These are phyloP conservation scores for Magnolia changhungtana DNA, from an alignment of 164 flowering plant species.

Conservation along the genomic window DNA sequence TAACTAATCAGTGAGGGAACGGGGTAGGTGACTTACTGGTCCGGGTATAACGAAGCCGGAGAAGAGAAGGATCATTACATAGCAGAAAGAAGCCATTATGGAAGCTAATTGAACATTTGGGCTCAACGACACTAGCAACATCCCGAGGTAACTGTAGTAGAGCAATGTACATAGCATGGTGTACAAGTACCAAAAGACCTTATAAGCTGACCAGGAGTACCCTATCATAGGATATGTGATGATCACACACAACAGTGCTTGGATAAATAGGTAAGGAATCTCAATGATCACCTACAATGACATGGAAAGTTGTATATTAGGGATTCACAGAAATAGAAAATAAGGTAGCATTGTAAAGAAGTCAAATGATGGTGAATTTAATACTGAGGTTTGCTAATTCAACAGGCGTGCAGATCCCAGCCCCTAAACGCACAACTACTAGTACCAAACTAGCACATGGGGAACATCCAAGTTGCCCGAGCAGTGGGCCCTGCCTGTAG, in stretches of 20 bases:
- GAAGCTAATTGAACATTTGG: constrained; percentile 34
- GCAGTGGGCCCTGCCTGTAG: no score
- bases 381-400: background rate
- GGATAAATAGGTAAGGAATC: constrained; percentile 33
- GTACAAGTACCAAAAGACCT: constrained; percentile 38
- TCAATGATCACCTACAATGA: constrained; percentile 36
- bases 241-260: constrained; percentile 27
- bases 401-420: background rate
- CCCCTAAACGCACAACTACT: background rate
- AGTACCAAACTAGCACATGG: background rate
- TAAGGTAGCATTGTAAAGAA: background rate
- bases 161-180: constrained; percentile 33
- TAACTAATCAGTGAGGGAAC: background rate
- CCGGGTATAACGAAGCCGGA: constrained; percentile 48
- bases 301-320: background rate
- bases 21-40: constrained; percentile 28
- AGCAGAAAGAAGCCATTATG: constrained; percentile 28
- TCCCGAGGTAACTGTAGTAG: constrained; percentile 37
- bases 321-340: background rate
- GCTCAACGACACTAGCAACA: constrained; percentile 34
- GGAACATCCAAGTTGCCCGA: background rate
- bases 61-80: constrained; percentile 39
- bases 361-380: no score
- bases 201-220: constrained; percentile 29
- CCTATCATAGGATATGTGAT: constrained; percentile 42